phyloP scores from a whole-genome alignment of 2,329 filamentous ascomycete species.

The Diaporthe sp. region DNA sequence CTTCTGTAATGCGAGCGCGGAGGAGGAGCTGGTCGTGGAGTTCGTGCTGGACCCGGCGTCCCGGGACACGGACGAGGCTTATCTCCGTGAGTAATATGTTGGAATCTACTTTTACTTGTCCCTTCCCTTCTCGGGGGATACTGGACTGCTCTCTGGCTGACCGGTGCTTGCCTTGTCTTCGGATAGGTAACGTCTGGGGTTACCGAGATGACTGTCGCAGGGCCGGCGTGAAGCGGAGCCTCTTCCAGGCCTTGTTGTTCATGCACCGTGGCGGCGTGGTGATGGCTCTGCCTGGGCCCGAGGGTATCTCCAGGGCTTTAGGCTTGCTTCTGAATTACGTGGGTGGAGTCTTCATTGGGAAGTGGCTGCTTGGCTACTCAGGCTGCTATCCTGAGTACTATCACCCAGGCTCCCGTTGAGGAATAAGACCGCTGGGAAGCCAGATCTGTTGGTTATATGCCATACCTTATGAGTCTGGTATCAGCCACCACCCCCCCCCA shows the following conservation, averaged over 20 bases:
- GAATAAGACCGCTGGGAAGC: not conserved
- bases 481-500: too few relatives aligned
- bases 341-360: conserved; percentile 37
- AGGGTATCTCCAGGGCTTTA: conserved; percentile 7
- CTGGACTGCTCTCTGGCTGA: not conserved
- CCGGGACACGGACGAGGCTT: conserved; percentile 36
- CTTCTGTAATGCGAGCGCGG: conserved; percentile 38
- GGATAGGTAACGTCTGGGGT: conserved; percentile 37
- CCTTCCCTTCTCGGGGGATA: not conserved
- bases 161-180: not conserved
- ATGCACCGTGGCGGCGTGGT: conserved; percentile 39
- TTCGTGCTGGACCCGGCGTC: conserved; percentile 35
- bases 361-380: conserved; percentile 35
- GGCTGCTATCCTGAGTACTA: conserved; percentile 37
- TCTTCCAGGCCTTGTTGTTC: conserved; percentile 37
- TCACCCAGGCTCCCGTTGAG: not conserved
- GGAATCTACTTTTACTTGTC: not conserved
- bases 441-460: not conserved
- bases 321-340: conserved; percentile 33
- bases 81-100: conserved; percentile 36
- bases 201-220: conserved; percentile 38
- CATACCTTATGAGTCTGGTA: not conserved
- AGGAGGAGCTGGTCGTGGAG: conserved; percentile 34
- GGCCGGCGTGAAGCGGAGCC: conserved; percentile 31
- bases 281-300: conserved; percentile 34